phyloP scores from a whole-genome alignment of 495 filamentous ascomycete genomes.

The Penicillium lagena region DNA sequence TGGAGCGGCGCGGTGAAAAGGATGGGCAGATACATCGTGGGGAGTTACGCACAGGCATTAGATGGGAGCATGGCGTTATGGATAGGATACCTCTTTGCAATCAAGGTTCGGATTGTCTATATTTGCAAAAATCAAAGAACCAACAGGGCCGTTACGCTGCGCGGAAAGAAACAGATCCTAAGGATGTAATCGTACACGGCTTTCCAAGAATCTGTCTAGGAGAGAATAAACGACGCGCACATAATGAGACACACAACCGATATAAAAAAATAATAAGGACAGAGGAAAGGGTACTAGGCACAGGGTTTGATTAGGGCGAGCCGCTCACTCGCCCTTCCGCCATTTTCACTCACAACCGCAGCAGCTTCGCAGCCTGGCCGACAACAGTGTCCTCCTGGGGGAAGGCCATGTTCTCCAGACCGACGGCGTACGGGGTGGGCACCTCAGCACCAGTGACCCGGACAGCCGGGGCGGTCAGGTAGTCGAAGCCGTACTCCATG shows the following conservation, averaged over 20 bases:
- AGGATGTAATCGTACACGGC: conserved; percentile 34
- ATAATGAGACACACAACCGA: conserved; percentile 18
- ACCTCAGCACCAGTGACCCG: conserved; percentile 94
- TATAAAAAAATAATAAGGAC: conserved; percentile 14
- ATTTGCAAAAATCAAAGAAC: background rate
- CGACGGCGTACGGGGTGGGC: conserved; percentile 84
- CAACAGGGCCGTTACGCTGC: conserved; percentile 12
- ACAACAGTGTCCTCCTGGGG: conserved; percentile 80
- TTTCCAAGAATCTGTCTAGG: conserved; percentile 24
- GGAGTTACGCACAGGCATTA: background rate
- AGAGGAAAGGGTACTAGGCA: conserved; percentile 29
- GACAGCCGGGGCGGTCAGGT: conserved; percentile 86
- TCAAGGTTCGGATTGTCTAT: too few relatives aligned
- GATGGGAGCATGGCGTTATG: background rate
- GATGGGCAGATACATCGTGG: too few relatives aligned
- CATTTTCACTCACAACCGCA: conserved; percentile 56
- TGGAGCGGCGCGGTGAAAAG: background rate
- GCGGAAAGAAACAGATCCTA: conserved; percentile 6
- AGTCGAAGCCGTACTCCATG: conserved; percentile 98
- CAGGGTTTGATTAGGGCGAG: conserved; percentile 25
- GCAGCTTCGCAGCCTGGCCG: conserved; percentile 73
- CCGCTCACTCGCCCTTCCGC: conserved; percentile 6
- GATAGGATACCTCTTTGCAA: background rate
- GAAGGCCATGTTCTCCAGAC: conserved; percentile 88
- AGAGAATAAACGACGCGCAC: conserved; percentile 17